These are phyloP conservation scores for Elymus sibiricus DNA, from an alignment of 176 grass and related monocot species.

Conservation along the genomic window DNA sequence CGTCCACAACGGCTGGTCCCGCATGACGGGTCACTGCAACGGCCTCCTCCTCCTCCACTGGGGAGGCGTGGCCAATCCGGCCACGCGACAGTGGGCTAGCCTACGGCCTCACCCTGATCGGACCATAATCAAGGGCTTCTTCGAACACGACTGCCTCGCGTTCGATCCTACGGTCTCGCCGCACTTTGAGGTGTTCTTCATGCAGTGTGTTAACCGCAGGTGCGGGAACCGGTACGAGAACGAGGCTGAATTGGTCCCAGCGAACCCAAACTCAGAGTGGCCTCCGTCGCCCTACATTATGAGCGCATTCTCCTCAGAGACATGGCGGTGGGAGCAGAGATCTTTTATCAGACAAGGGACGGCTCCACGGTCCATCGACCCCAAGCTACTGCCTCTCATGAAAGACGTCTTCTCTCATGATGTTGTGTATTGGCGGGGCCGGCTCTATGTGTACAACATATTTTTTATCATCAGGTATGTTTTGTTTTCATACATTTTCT, in stretches of 20 bases:
- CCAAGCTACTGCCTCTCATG: neutral
- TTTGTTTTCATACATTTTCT: neutral
- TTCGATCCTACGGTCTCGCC: neutral
- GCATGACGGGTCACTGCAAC: neutral
- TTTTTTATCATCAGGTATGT: neutral
- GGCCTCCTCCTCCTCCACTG: neutral
- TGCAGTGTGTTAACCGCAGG: neutral
- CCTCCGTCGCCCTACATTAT: neutral
- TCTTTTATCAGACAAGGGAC: neutral
- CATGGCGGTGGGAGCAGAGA: neutral
- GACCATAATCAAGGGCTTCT: neutral
- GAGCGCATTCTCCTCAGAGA: neutral
- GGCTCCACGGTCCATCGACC: neutral
- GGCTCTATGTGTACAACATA: neutral
- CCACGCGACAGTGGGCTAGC: neutral
- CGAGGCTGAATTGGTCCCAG: neutral
- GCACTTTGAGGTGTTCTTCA: neutral
- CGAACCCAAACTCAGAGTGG: neutral
- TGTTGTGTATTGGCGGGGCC: neutral
- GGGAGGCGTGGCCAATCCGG: neutral
- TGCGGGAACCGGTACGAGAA: neutral
- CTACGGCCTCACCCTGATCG: neutral
- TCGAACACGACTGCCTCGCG: neutral
- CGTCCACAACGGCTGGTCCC: neutral
- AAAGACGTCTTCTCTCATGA: neutral